Evolutionary conservation across 163 green algal species (phyloP).

Genomic region (Chloroidium sp.): DNA sequence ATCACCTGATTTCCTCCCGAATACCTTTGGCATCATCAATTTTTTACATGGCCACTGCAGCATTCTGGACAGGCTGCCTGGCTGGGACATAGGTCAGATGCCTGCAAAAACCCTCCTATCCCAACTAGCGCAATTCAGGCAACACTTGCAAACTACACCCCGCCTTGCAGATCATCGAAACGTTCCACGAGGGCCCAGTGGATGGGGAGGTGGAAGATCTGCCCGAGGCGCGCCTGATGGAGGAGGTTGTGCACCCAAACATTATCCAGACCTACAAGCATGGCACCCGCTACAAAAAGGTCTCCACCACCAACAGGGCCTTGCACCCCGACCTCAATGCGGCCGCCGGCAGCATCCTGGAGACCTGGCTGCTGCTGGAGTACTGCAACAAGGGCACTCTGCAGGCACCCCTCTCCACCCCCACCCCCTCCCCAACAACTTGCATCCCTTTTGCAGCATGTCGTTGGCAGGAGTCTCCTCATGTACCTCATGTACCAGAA

Average conservation of each 20-base stretch:
- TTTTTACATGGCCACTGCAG: no score
- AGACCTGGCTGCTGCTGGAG: conserved; percentile 23
- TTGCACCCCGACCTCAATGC: background rate
- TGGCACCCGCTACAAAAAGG: conserved; percentile 13
- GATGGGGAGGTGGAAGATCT: background rate
- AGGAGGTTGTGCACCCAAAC: conserved; percentile 36
- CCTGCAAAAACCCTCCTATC: no score
- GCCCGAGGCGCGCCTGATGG: conserved; percentile 6
- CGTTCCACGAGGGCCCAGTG: background rate
- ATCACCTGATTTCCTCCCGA: conserved; percentile 8
- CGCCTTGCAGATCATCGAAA: background rate
- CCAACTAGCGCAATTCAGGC: no score
- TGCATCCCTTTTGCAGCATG: no score
- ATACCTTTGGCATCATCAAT: background rate
- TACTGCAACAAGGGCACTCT: conserved; percentile 18
- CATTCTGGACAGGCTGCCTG: no score
- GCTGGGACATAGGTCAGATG: no score
- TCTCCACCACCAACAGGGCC: background rate
- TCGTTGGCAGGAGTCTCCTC: no score
- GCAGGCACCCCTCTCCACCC: background rate
- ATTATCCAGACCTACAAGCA: conserved; percentile 47
- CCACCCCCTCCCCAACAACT: no score
- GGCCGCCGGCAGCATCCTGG: background rate
- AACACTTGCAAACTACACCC: no score
- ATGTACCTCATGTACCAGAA: no score